phyloP scores from a whole-genome alignment of 164 flowering plant species.

The Vitis labrusca region DNA sequence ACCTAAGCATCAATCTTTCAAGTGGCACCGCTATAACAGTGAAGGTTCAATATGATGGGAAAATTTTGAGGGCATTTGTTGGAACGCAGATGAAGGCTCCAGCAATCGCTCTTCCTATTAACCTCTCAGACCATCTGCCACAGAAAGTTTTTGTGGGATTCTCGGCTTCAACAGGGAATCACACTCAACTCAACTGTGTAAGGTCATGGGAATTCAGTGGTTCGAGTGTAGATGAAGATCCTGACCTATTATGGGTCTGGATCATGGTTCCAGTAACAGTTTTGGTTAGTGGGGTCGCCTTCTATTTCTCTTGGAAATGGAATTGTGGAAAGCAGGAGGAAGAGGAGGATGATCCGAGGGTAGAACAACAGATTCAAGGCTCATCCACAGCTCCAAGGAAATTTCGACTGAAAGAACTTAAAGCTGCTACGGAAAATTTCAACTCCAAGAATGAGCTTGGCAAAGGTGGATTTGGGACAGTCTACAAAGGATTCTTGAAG shows the following conservation, averaged over 20 bases:
- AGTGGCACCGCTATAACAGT: conserved; percentile 15
- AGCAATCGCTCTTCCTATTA: conserved; percentile 19
- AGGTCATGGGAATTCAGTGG: conserved; percentile 46
- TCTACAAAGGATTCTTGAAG: conserved; percentile 50
- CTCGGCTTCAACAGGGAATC: conserved; percentile 53
- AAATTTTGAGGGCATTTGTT: conserved; percentile 25
- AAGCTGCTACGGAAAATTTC: conserved; percentile 52
- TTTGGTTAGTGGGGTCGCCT: neutral
- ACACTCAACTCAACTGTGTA: conserved; percentile 44
- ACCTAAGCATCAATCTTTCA: conserved; percentile 25
- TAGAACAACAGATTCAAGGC: conserved; percentile 30
- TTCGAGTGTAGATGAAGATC: conserved; percentile 6
- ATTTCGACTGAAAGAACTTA: conserved; percentile 45
- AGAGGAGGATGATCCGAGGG: conserved; percentile 12
- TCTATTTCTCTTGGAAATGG: conserved; percentile 8
- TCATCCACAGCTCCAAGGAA: conserved; percentile 40
- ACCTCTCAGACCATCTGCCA: conserved; percentile 41
- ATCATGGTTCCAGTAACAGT: conserved; percentile 17
- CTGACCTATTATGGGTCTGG: conserved; percentile 26
- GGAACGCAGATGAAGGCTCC: conserved; percentile 9
- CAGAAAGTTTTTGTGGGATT: conserved; percentile 48
- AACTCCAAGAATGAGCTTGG: conserved; percentile 52
- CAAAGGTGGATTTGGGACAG: conserved; percentile 67
- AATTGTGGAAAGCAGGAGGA: neutral
- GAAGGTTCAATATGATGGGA: conserved; percentile 34